A percentile compares a stretch with the other conserved stretches of the same genome.
Conservation (phyloP, 306 rosid species). For the Vigna mungo region DNA sequence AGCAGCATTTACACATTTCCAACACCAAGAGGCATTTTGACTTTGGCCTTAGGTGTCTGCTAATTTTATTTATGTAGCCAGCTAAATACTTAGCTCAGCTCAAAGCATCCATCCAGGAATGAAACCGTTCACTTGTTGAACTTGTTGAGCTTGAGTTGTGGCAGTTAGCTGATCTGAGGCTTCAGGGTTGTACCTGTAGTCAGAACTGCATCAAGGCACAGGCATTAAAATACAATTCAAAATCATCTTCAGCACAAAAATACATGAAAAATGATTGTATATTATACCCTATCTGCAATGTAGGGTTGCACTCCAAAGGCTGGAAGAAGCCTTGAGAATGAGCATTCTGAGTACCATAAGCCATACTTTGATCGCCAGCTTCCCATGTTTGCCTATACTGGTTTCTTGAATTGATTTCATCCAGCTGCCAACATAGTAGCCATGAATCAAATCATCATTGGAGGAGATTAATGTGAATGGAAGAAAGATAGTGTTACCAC, state of each 20-base stretch:
- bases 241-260: constrained; percentile 58
- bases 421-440: constrained; percentile 62
- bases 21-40: constrained; percentile 42
- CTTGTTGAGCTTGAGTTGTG: constrained; percentile 76
- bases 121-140: constrained; percentile 80
- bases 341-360: constrained; percentile 67
- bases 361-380: constrained; percentile 72
- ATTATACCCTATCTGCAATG: constrained; percentile 71
- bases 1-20: constrained; percentile 52
- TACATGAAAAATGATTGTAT: constrained; percentile 57
- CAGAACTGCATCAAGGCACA: constrained; percentile 42
- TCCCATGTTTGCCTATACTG: constrained; percentile 80
- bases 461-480: not conserved
- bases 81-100: constrained; percentile 38
- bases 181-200: constrained; percentile 59
- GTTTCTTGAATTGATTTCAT: constrained; percentile 76
- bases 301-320: constrained; percentile 87
- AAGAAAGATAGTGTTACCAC: not conserved
- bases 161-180: constrained; percentile 70
- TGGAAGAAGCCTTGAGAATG: constrained; percentile 82
- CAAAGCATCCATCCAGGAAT: constrained; percentile 96
- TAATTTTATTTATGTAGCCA: constrained; percentile 34
- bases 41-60: constrained; percentile 37
- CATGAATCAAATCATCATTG: constrained; percentile 27
- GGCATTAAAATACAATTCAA: not conserved